A percentile compares a stretch with the other conserved stretches of the same genome.
Evolutionary conservation across 208 protist genomes (phyloP).

Genomic region (Leishmania arabica): DNA sequence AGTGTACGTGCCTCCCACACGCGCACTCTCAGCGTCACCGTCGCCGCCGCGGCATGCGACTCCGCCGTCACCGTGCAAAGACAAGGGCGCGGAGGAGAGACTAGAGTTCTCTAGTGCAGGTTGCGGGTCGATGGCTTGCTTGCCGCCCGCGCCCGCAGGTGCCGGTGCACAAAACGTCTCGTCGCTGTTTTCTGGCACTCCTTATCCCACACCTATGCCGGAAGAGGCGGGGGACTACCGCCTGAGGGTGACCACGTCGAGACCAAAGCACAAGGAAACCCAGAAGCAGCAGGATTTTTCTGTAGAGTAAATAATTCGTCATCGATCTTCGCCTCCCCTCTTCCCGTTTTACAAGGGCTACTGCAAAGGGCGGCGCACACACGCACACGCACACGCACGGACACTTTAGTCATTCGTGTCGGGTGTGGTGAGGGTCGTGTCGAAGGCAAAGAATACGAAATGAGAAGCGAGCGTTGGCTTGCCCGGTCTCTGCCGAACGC

Average conservation of each 20-base stretch:
- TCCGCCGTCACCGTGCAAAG: background rate
- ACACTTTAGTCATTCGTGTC: background rate
- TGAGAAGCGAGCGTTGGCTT: background rate
- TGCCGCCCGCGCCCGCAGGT: background rate
- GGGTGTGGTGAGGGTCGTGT: background rate
- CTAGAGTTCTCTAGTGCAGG: constrained; percentile 6
- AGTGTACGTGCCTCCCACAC: constrained; percentile 14
- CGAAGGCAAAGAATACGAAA: background rate
- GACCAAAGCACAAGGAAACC: background rate
- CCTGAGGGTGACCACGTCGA: background rate
- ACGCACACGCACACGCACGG: background rate
- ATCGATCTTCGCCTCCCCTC: background rate
- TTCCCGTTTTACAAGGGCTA: background rate
- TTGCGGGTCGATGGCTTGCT: background rate
- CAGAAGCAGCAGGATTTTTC: too few species aligned
- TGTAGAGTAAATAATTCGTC: background rate
- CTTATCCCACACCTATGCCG: background rate
- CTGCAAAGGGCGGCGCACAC: background rate
- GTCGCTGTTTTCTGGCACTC: background rate
- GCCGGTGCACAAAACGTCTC: background rate
- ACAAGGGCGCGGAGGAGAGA: background rate
- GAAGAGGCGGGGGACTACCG: background rate
- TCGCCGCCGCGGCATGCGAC: background rate
- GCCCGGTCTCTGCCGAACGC: background rate
- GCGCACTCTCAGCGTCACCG: background rate